Evolutionary conservation across 306 rosid species (phyloP).

Genomic region (Cucurbita argyrosperma): DNA sequence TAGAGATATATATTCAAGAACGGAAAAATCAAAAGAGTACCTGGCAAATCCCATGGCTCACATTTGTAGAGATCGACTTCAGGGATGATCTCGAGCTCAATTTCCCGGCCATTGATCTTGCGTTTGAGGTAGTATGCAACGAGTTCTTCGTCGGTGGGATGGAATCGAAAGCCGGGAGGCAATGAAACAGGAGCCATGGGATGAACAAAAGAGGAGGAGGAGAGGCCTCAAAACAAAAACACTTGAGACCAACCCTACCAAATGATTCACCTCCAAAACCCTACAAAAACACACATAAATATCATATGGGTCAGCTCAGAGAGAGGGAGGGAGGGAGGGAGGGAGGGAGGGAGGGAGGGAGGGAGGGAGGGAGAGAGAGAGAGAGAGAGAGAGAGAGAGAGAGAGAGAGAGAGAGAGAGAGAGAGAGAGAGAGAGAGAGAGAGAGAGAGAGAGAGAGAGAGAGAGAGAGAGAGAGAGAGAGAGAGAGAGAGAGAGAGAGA

Average conservation of each 20-base stretch:
- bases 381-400: too few relatives aligned
- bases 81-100: slow-evolving; percentile 81
- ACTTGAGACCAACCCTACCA: slow-evolving; percentile 3
- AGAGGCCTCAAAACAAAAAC: slow-evolving; percentile 1
- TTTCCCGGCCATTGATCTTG: slow-evolving; percentile 73
- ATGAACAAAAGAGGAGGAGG: not conserved
- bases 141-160: slow-evolving; percentile 88
- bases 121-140: slow-evolving; percentile 82
- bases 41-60: slow-evolving; percentile 97
- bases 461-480: not conserved
- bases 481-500: not conserved
- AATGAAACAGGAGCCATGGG: slow-evolving; percentile 73
- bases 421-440: not conserved
- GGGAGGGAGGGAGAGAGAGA: too few relatives aligned
- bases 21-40: slow-evolving; percentile 12
- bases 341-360: not conserved
- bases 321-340: not conserved
- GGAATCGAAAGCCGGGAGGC: slow-evolving; percentile 93
- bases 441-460: not conserved
- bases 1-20: not conserved
- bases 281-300: not conserved
- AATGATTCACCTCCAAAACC: slow-evolving; percentile 1
- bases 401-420: not conserved
- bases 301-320: not conserved
- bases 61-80: slow-evolving; percentile 96